Base-by-base conservation (phyloP, 73 alveolate genomes). In the Durusdinium trenchii region DNA sequence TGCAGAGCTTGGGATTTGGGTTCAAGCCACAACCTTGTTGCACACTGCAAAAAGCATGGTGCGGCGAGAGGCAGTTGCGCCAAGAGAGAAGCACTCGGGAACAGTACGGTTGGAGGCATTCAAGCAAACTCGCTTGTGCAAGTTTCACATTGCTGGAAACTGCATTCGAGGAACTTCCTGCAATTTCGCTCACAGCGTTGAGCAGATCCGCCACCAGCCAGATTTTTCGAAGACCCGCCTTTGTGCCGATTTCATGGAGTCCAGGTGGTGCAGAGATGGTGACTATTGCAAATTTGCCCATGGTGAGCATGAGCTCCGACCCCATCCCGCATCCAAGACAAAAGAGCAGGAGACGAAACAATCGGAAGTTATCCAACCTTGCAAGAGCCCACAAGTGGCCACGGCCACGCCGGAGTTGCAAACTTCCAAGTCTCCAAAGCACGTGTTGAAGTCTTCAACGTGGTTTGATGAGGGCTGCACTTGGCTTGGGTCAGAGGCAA, bases 131-230 rank as follows among this genome's bases (percentile, higher is more conserved):
- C 51, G 96, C 42, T 43, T 89, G 61, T 89, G 96, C 96, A 89
- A 89, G 69, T 89, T 89, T 45, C 96, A 89, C 69, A 45, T 89
- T 28, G 86, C 86, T 36, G 96, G 96, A 3, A 89, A 89, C n/a
- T 89, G 96, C 78, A 69, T 89, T 60, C 96, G 96, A 54, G 96
- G 96, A 89, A 89, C 84, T 6, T 89, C 96, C 46, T 89, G 96
- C 96, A 89, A 89, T 47, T 89, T 89, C 86, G 96, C 96, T 28
- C 96, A 89, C 96, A 89, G 86, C 96, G 47, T 89, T 32, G 96
- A 89, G 36, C 96, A 89, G 86, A 89, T 89, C 46, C 85, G 96
- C 16, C 86, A 89, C 82, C 96, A 89, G 79, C 96, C 96, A 28
- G 96, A 89, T 45, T 89, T 89, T 35, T 89, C 96, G 42, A 89